These are phyloP conservation scores for Smallanthus sonchifolius DNA, from an alignment of 129 eudicot genomes.

Conservation along the genomic window DNA sequence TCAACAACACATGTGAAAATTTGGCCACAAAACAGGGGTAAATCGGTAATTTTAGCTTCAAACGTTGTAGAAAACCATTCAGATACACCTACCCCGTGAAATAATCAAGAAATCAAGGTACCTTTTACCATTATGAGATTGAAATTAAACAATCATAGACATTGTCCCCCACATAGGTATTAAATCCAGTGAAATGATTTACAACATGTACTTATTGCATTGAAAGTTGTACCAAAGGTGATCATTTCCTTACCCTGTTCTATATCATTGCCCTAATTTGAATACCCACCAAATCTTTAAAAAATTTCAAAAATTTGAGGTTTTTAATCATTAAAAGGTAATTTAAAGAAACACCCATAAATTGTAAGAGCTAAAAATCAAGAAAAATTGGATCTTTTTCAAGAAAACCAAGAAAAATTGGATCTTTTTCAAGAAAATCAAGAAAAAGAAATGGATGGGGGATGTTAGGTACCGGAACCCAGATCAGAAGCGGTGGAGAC, in stretches of 20 bases:
- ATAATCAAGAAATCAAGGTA: neutral
- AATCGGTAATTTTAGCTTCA: neutral
- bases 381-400: neutral
- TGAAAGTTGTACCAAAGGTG: constrained; percentile 15
- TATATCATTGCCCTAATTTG: constrained; percentile 6
- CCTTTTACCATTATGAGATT: neutral
- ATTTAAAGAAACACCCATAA: neutral
- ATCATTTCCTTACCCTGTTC: constrained; percentile 14
- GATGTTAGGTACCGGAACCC: constrained; percentile 56
- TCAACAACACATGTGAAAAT: constrained; percentile 16
- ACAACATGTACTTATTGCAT: constrained; percentile 18
- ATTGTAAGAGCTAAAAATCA: neutral
- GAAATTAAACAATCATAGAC: neutral
- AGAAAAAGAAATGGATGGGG: neutral
- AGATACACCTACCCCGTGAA: too few relatives aligned
- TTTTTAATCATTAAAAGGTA: neutral
- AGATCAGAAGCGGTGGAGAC: constrained; percentile 81
- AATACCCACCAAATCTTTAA: neutral
- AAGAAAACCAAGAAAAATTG: neutral
- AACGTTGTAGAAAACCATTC: neutral
- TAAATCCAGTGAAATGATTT: constrained; percentile 11
- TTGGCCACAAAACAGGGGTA: neutral
- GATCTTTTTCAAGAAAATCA: neutral
- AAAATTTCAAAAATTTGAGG: neutral
- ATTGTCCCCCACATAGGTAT: constrained; percentile 16